phyloP scores from a whole-genome alignment of 225 moss, liverwort and hornwort genomes.

The Physcomitrellopsis africana region DNA sequence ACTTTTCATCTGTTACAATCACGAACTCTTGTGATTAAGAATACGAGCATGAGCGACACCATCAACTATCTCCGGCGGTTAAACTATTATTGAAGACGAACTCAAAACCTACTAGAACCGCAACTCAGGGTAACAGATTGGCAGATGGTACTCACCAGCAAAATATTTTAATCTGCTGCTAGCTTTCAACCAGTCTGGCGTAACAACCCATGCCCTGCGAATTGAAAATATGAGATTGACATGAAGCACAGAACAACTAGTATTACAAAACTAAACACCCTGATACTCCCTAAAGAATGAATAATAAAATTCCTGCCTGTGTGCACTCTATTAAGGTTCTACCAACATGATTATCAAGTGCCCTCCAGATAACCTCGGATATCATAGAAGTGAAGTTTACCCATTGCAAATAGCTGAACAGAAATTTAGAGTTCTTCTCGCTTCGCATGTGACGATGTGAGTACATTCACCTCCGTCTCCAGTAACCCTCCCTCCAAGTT shows the following conservation, averaged over 20 bases:
- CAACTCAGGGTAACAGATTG: background rate
- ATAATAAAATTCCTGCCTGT: background rate
- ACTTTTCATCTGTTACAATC: conserved; percentile 59
- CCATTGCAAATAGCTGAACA: conserved; percentile 86
- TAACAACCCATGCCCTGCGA: conserved; percentile 83
- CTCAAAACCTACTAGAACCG: background rate
- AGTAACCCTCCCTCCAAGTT: conserved; percentile 69
- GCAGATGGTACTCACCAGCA: conserved; percentile 53
- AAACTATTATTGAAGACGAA: background rate
- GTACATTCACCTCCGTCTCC: conserved; percentile 77
- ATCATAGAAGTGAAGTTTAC: conserved; percentile 35
- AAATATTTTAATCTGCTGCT: conserved; percentile 73
- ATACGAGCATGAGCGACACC: background rate
- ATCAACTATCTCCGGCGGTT: background rate
- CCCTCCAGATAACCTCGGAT: background rate
- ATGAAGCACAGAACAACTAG: background rate
- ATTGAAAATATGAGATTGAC: conserved; percentile 3
- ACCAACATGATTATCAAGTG: background rate
- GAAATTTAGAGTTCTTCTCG: conserved; percentile 86
- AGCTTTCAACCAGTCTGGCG: conserved; percentile 83
- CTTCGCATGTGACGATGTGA: conserved; percentile 80
- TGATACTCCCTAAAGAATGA: background rate
- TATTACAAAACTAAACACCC: no score
- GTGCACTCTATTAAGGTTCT: background rate
- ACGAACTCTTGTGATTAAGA: conserved; percentile 10